phyloP scores from a whole-genome alignment of 257 asterid species.

The Solanum clarkiae region DNA sequence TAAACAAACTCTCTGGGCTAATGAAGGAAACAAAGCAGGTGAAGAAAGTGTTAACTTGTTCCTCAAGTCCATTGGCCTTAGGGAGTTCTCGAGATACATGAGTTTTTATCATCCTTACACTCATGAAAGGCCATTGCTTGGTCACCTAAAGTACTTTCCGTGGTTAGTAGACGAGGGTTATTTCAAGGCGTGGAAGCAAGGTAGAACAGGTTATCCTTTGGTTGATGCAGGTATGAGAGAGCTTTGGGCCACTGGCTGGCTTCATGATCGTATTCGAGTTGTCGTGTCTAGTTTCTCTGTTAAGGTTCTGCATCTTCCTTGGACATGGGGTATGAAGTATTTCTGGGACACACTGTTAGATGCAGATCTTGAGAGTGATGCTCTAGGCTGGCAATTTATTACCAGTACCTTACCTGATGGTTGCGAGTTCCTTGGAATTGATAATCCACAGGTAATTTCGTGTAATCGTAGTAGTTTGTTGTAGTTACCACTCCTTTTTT shows the following conservation, averaged over 20 bases:
- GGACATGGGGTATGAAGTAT: constrained; percentile 98
- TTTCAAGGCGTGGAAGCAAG: constrained; percentile 93
- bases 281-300: constrained; percentile 92
- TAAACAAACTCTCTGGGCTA: constrained; percentile 77
- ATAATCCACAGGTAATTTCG: constrained; percentile 67
- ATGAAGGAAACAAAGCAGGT: constrained; percentile 76
- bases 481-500: not conserved
- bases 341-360: constrained; percentile 91
- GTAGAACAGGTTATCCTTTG: constrained; percentile 85
- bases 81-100: constrained; percentile 86
- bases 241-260: constrained; percentile 96
- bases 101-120: constrained; percentile 82
- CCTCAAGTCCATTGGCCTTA: constrained; percentile 80
- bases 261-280: constrained; percentile 81
- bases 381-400: constrained; percentile 94
- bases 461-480: not conserved
- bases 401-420: constrained; percentile 79
- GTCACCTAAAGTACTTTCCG: constrained; percentile 67
- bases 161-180: constrained; percentile 79
- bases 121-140: constrained; percentile 83
- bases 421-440: constrained; percentile 70
- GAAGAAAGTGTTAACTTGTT: constrained; percentile 86
- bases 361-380: constrained; percentile 92
- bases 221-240: constrained; percentile 99
- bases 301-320: constrained; percentile 83